Evolutionary conservation across 495 filamentous ascomycete genomes (phyloP).

Genomic region (Podospora comata): DNA sequence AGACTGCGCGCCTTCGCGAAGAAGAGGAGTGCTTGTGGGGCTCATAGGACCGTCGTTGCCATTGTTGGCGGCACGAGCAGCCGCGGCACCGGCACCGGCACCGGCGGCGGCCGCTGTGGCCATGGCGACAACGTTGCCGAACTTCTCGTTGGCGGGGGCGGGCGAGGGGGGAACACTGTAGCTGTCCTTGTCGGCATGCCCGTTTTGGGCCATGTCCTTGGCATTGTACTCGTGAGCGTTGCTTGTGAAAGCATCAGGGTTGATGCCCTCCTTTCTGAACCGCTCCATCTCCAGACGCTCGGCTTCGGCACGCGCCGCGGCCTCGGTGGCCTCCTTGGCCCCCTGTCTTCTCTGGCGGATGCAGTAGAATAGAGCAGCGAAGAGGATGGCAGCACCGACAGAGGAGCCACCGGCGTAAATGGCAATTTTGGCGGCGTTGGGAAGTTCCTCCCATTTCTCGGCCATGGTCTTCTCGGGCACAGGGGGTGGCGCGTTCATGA

Average conservation of each 20-base stretch:
- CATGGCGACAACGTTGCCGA: slow-evolving; percentile 2
- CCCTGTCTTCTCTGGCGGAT: slow-evolving; percentile 65
- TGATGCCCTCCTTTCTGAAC: slow-evolving; percentile 44
- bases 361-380: slow-evolving; percentile 56
- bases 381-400: slow-evolving; percentile 48
- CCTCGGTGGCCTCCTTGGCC: slow-evolving; percentile 57
- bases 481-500: slow-evolving; percentile 37
- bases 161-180: slow-evolving; percentile 39
- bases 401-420: slow-evolving; percentile 56
- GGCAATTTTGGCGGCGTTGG: slow-evolving; percentile 53
- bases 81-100: slow-evolving; percentile 23
- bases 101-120: slow-evolving; percentile 15
- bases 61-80: slow-evolving; percentile 21
- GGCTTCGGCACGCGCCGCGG: slow-evolving; percentile 52
- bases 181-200: slow-evolving; percentile 33
- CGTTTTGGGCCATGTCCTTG: slow-evolving; percentile 34
- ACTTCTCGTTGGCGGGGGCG: slow-evolving; percentile 22
- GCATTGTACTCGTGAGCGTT: slow-evolving; percentile 42
- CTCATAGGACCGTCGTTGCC: slow-evolving; percentile 26
- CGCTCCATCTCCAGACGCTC: slow-evolving; percentile 64
- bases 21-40: slow-evolving; percentile 16
- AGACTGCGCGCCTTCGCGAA: slow-evolving; percentile 9
- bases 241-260: slow-evolving; percentile 44
- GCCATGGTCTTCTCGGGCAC: slow-evolving; percentile 40
- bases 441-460: slow-evolving; percentile 58